Evolutionary conservation across 23 red algal genomes (phyloP), one percentile per base, ranked within the genome.

Genomic region (Cyanidiococcus yangmingshanensis): DNA sequence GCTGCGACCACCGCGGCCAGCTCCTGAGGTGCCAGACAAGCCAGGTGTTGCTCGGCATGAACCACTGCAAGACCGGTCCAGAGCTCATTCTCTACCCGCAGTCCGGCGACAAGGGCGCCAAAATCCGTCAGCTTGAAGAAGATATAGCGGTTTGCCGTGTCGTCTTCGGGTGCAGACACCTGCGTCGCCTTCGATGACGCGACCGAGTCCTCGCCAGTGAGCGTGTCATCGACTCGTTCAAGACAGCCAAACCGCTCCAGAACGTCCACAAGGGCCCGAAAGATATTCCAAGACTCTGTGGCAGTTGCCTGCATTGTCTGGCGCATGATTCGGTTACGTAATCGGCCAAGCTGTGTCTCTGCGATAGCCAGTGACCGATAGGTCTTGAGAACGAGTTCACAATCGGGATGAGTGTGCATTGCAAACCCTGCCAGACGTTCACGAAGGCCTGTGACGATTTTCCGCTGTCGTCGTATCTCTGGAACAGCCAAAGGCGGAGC

Each of bases 51-150:
- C 18, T 57, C 67, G 24, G 71, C 38, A 31, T 85, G 75, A 58
- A 80, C 35, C 34, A 96, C 37, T 0, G 87, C 84, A 40, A 90
- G 2, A 40, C 84, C 87, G 50, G 80, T 76, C 92, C 92, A 96
- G 26, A 96, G 58, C 76, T 96, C 92, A 50, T 96, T 96, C 24
- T 90, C 87, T n/a, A 82, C 75, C 21, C 92, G 68, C 41, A 90
- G 74, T 40, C 80, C 74, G 1, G 87, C 86, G 29, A 87, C 87
- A 0, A 96, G 18, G 18, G 41, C 50, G 15, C 92, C 92, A n/a
- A 96, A 38, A 26, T 76, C 75, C 3, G 92, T 96, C 0, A 96
- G 75, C 18, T 7, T 2, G 63, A 71, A 71, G 32, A 25, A 35
- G 16, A 30, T 35, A 30, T 71, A 25, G 7, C n/a, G 32, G 3